Conservation (phyloP, 768 basidiomycete genomes). For the Omphalotus guepiniiformis region DNA sequence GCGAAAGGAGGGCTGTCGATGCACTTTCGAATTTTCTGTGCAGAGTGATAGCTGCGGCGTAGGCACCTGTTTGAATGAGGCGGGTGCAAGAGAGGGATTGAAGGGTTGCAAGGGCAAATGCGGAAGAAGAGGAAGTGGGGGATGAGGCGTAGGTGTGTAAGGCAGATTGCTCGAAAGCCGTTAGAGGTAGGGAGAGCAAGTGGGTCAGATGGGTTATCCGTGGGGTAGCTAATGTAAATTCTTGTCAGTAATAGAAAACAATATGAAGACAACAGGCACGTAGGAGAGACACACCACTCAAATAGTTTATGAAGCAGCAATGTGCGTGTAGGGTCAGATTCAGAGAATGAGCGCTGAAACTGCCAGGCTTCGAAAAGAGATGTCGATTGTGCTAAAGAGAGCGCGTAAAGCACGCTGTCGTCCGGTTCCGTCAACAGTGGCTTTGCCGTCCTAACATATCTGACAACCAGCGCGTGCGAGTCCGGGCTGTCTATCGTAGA, state of each 20-base stretch:
- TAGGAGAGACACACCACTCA: slow-evolving; percentile 68
- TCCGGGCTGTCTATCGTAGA: slow-evolving; percentile 40
- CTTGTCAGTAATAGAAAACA: slow-evolving; percentile 2
- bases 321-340: slow-evolving; percentile 47
- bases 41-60: slow-evolving; percentile 69
- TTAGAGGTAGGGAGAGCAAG: slow-evolving; percentile 63
- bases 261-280: slow-evolving; percentile 24
- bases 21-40: slow-evolving; percentile 56
- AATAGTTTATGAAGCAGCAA: slow-evolving; percentile 56
- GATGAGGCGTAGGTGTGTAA: slow-evolving; percentile 52
- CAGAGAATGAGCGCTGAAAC: slow-evolving; percentile 67
- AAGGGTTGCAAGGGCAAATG: slow-evolving; percentile 49
- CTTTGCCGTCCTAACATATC: slow-evolving; percentile 73
- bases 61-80: slow-evolving; percentile 67
- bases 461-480: slow-evolving; percentile 54
- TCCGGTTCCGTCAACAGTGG: slow-evolving; percentile 64
- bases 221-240: slow-evolving; percentile 45
- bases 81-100: slow-evolving; percentile 81
- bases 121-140: slow-evolving; percentile 28
- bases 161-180: slow-evolving; percentile 56
- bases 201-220: slow-evolving; percentile 53
- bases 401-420: slow-evolving; percentile 66
- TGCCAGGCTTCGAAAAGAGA: slow-evolving; percentile 69
- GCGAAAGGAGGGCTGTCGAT: slow-evolving; percentile 35
- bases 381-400: slow-evolving; percentile 62